A percentile compares a stretch with the other conserved stretches of the same genome.
These are phyloP conservation scores for Venturia pyrina DNA, from an alignment of 2,329 filamentous ascomycete genomes.

Conservation along the genomic window DNA sequence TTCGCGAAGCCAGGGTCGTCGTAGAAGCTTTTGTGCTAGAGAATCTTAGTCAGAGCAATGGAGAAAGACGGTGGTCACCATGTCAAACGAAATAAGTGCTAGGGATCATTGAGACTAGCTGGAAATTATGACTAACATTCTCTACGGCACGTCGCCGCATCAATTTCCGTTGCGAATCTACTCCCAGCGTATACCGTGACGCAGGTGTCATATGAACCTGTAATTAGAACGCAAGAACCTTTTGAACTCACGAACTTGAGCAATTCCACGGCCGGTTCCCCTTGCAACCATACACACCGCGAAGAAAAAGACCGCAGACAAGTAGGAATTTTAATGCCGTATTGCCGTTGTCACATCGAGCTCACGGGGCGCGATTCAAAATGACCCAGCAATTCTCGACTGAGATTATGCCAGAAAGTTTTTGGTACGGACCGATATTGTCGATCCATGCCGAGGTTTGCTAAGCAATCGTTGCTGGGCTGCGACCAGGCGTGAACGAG, in stretches of 20 bases:
- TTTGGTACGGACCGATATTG: background rate
- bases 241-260: slow-evolving; percentile 1
- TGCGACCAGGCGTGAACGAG: slow-evolving; percentile 45
- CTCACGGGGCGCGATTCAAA: background rate
- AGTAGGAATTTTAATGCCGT: background rate
- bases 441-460: background rate
- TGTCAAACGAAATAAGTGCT: background rate
- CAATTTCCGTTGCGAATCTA: background rate
- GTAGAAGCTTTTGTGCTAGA: background rate
- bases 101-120: background rate
- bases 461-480: background rate
- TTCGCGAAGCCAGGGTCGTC: background rate
- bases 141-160: background rate
- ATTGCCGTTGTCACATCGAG: background rate
- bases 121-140: slow-evolving; percentile 1
- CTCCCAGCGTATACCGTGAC: background rate
- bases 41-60: background rate
- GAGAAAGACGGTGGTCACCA: background rate
- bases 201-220: background rate
- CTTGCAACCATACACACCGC: background rate
- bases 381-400: too few relatives aligned
- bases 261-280: background rate
- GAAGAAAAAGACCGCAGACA: background rate
- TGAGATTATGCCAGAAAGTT: background rate
- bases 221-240: background rate